A percentile compares a stretch with the other conserved stretches of the same genome.
These are phyloP conservation scores for Alternaria tenuissima DNA, from an alignment of 2,329 filamentous ascomycete species.

Conservation along the genomic window DNA sequence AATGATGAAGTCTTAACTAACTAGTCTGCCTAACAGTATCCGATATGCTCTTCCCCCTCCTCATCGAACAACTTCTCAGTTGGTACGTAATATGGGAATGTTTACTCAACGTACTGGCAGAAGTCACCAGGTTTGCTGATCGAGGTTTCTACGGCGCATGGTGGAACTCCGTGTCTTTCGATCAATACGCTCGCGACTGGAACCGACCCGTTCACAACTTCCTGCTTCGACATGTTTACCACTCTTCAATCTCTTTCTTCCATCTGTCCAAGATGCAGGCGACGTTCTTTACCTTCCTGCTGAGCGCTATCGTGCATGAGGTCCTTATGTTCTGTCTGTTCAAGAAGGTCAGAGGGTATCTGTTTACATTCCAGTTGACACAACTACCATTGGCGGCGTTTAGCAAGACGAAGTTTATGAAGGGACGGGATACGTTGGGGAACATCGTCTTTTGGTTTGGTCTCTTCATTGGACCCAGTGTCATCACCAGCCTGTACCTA, in stretches of 20 bases:
- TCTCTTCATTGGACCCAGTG: constrained; percentile 77
- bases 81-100: constrained; percentile 84
- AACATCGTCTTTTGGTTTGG: constrained; percentile 82
- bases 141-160: constrained; percentile 69
- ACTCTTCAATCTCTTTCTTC: constrained; percentile 77
- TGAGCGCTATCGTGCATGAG: constrained; percentile 76
- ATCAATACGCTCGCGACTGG: constrained; percentile 83
- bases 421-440: constrained; percentile 68
- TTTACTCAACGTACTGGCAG: constrained; percentile 75
- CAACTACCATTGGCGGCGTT: constrained; percentile 76
- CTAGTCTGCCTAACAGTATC: constrained; percentile 52
- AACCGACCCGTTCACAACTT: constrained; percentile 84
- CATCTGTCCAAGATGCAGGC: constrained; percentile 74
- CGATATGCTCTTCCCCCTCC: constrained; percentile 79
- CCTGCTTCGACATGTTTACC: constrained; percentile 79
- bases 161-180: constrained; percentile 68
- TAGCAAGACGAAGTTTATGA: constrained; percentile 72
- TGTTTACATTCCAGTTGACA: constrained; percentile 76
- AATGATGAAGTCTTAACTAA: background rate
- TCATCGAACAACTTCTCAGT: constrained; percentile 78
- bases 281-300: constrained; percentile 77
- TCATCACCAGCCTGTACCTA: constrained; percentile 63
- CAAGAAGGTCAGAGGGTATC: constrained; percentile 77
- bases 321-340: constrained; percentile 83
- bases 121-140: constrained; percentile 79